These are phyloP conservation scores for Oryza brachyantha DNA, from an alignment of 176 grass and related monocot species.

Conservation along the genomic window DNA sequence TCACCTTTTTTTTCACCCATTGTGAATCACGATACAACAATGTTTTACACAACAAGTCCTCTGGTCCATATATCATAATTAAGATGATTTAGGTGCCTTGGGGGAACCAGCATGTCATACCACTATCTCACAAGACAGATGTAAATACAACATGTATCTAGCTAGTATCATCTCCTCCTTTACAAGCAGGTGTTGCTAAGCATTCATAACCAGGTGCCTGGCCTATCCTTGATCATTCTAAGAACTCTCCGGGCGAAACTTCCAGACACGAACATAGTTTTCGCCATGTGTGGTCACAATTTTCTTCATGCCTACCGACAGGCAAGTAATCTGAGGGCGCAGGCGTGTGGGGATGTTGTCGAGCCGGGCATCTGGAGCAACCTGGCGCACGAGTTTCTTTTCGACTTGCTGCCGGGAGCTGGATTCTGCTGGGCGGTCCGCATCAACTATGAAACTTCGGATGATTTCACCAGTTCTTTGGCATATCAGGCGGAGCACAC, in stretches of 20 bases:
- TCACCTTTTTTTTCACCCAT: no score
- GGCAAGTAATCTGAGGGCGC: slow-evolving; percentile 59
- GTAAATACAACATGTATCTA: not conserved
- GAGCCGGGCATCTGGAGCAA: slow-evolving; percentile 39
- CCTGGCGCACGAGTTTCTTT: slow-evolving; percentile 48
- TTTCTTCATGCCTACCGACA: slow-evolving; percentile 83
- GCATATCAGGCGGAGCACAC: slow-evolving; percentile 72
- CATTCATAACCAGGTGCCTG: not conserved
- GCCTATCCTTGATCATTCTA: not conserved
- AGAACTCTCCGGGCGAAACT: slow-evolving; percentile 30
- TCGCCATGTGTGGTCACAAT: slow-evolving; percentile 79
- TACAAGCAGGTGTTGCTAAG: not conserved
- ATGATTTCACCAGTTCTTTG: slow-evolving; percentile 64
- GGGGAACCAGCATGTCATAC: not conserved
- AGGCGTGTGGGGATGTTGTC: slow-evolving; percentile 52
- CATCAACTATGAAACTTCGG: slow-evolving; percentile 42
- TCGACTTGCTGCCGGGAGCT: slow-evolving; percentile 35
- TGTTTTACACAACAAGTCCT: no score
- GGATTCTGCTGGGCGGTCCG: slow-evolving; percentile 2
- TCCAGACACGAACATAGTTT: slow-evolving; percentile 75
- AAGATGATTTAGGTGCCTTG: no score
- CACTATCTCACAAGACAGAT: not conserved
- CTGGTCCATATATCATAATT: no score
- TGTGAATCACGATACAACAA: no score
- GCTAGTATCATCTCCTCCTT: not conserved